Base-by-base conservation (phyloP, 768 basidiomycete species). In the Coprinopsis strossmayeri region DNA sequence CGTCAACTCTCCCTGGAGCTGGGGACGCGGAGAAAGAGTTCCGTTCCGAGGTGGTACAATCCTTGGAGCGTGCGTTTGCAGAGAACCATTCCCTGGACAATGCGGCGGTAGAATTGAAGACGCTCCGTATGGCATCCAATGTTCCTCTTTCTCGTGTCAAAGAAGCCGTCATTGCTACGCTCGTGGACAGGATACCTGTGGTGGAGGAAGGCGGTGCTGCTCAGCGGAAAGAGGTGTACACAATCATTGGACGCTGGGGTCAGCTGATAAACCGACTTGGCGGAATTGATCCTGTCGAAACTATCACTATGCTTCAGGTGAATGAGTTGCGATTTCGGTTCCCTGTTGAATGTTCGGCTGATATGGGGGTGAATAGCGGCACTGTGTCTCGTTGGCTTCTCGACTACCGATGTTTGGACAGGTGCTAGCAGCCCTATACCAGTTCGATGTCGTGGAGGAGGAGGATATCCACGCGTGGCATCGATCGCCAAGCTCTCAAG, bases 121-220 rank as follows among this genome's bases (percentile, higher is more conserved):
- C 95, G 37, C 77, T 99, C 38, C 87, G 94, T 42, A 95, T 98
- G 91, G 91, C 92, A 28, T 89, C 86, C 59, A 98, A 97, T 58
- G 95, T 97, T 23, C 79, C 89, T 10, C 74, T 96, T 17, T 77
- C 76, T n/a, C 74, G 82, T 44, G 93, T 96, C 13, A 76, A 88
- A 45, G 87, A 93, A 64, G 87, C 87, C 13, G 90, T 97, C n/a
- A 74, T 97, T 30, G 76, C 76, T n/a, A 87, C 82, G 32, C 74
- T 98, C 50, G 82, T 95, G 48, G 80, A 82, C 51, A 77, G 77
- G 51, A 83, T 93, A 39, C 70, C 69, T 42, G 66, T 91, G 34
- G 72, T 82, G 1, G 76, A 77, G 2, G 78, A 73, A 2, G 78
- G 78, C 26, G 70, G 74, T 0, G 64, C 62, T 2, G 71, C 71